Base-by-base conservation (phyloP, 306 rosid species). In the Medicago arabica region DNA sequence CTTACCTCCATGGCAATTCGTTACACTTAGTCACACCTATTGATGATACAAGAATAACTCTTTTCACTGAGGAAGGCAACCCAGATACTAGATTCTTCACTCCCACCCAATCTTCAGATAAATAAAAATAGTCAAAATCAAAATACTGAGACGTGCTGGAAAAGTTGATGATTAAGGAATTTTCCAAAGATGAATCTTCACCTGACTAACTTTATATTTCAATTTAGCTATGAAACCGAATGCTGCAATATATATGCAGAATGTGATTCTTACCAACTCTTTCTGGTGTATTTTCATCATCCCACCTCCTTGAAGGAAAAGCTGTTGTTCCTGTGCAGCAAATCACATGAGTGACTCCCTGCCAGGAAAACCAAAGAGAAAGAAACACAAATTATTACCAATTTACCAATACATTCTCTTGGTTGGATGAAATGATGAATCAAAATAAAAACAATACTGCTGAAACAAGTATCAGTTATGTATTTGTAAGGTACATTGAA, bases 281-380 rank as follows among this genome's bases (percentile, higher is more conserved):
- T 82, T 87, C 98, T 9, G 98, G 98, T 54, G 98, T 86, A 67
- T 94, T 94, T 60, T 91, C 96, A 50, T 87, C 96, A 54, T 84
- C 90, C 98, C 98, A 94, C 38, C 96, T 88, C 83, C 57, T 94
- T 0, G 98, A 94, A 81, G 98, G 98, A 84, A 94, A 94, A 38
- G 98, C 98, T 25, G 97, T 94, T 1, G 98, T 94, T 81, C 98
- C 98, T 3, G 95, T 87, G 89, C 94, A 88, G 89, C 97, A 94
- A 81, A 94, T 94, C 81, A 94, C 95, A 83, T 94, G 97, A 15
- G 98, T 94, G 76, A 91, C 94, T 63, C 97, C 98, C 98, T 94
- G 75, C 28, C 67, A 86, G 59, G 79, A 81, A 40, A 73, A 60
- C 15, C 41, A 58, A 63, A 41, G 62, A 23, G 21, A 31, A 23